These are phyloP conservation scores for Suillus decipiens DNA, from an alignment of 768 basidiomycete genomes.

Conservation along the genomic window DNA sequence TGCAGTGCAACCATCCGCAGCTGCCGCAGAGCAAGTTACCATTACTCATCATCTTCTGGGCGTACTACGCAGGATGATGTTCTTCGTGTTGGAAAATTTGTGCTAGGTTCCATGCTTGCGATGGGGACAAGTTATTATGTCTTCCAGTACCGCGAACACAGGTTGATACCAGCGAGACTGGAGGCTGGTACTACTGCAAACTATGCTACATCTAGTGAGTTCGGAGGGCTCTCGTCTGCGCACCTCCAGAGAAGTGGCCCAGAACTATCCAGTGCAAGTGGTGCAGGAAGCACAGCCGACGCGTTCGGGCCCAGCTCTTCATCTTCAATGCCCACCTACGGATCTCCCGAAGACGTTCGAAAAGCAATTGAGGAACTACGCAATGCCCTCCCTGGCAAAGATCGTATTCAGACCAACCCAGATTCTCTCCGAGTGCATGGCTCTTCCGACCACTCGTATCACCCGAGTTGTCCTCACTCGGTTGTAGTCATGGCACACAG, in stretches of 20 bases:
- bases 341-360: constrained; percentile 46
- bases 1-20: background rate
- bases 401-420: constrained; percentile 51
- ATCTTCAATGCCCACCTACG: constrained; percentile 38
- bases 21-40: background rate
- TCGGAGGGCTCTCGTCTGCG: constrained; percentile 1
- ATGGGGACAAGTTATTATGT: constrained; percentile 25
- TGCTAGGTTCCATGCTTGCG: constrained; percentile 20
- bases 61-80: constrained; percentile 11
- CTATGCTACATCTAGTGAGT: background rate
- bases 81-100: constrained; percentile 15
- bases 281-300: background rate
- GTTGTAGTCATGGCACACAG: constrained; percentile 57
- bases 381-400: constrained; percentile 44
- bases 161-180: constrained; percentile 13
- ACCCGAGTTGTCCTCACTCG: constrained; percentile 57
- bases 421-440: constrained; percentile 57
- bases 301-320: constrained; percentile 4
- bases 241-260: constrained; percentile 10
- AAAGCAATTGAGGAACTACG: constrained; percentile 57
- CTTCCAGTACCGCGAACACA: constrained; percentile 10
- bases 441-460: constrained; percentile 70
- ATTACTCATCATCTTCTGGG: background rate
- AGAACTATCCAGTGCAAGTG: background rate
- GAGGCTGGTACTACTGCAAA: background rate